Percentiles rank a stretch among this genome's conserved stretches.
These are phyloP conservation scores for Epichloe sp. DNA, from an alignment of 2,329 filamentous ascomycete species.

Conservation along the genomic window DNA sequence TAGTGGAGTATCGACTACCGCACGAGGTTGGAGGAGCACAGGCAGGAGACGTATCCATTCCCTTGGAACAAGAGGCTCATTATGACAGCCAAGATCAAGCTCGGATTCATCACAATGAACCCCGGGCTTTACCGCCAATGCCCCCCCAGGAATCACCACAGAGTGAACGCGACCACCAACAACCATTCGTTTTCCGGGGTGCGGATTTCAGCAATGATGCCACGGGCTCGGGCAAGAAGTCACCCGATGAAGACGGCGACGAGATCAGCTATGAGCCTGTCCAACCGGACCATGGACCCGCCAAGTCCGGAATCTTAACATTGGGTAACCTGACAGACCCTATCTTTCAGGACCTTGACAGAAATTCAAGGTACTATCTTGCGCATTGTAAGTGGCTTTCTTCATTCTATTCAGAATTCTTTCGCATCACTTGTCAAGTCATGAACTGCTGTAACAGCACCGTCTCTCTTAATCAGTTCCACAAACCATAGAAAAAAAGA, in stretches of 20 bases:
- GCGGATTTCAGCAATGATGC: not conserved
- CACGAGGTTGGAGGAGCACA: not conserved
- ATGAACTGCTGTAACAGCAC: not conserved
- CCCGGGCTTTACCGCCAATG: not conserved
- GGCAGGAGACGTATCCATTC: not conserved
- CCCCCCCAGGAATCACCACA: not conserved
- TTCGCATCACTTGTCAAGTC: not conserved
- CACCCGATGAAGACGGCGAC: not conserved
- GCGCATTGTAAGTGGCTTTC: constrained; percentile 31
- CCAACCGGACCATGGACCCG: not conserved
- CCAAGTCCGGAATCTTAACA: not conserved
- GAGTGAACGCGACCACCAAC: not conserved
- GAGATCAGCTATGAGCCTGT: not conserved
- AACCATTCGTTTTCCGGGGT: not conserved
- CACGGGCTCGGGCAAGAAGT: not conserved
- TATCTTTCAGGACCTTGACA: constrained; percentile 39
- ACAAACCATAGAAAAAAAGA: too few species aligned
- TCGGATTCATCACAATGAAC: not conserved
- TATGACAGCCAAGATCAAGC: not conserved
- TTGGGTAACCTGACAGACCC: constrained; percentile 34
- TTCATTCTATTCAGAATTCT: not conserved
- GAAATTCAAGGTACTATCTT: constrained; percentile 32
- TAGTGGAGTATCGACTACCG: not conserved
- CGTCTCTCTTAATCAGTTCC: constrained; percentile 22
- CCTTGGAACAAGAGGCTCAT: not conserved